Evolutionary conservation across 1,284 basidiomycete species (phyloP), one percentile per base, ranked within the genome.

Genomic region (Cutaneotrichosporon dermatis): DNA sequence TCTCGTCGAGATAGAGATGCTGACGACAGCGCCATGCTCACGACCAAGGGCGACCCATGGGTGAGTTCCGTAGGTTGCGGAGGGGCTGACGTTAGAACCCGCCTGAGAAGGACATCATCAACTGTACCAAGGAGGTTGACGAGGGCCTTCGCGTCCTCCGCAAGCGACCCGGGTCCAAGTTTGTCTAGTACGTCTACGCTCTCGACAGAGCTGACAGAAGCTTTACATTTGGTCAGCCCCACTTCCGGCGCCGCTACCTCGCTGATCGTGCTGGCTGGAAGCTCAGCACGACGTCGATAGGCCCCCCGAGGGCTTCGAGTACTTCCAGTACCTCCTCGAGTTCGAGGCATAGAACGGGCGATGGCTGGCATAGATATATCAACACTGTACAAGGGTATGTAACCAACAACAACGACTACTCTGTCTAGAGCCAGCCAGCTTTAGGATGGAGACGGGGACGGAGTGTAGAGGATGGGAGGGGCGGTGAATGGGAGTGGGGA

Each of bases 141-240:
- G 90, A 95, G 73, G 87, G 87, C 0, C 69, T 91, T 15, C 82
- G 91, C 57, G 85, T 90, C 5, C 81, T 92, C 15, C 81, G 82
- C 37, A 76, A 71, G 46, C 80, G 80, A 59, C 74, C 76, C 11
- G 80, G 73, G 1, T 88, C 90, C 0, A 74, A 82, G 36, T 91
- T 93, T 76, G 78, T 92, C 57, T 93, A 93, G 76, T 78, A 56
- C 58, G 74, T 69, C 4, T n/a, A n/a, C n/a, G n/a, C 7, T 55
- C 40, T 52, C 35, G 13, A 37, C 39, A 12, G 39, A 12, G 10
- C 25, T 46, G 25, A 50, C 52, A 33, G 35, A 57, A 76, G 75
- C 77, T 80, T 92, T 59, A 93, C 92, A 2, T 92, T 93, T 66
- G 92, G 90, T 4, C 92, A 94, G 72, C 92, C 92, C 1, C 92